Conservation (phyloP, 768 basidiomycete genomes). For the Cytidiella melzeri region DNA sequence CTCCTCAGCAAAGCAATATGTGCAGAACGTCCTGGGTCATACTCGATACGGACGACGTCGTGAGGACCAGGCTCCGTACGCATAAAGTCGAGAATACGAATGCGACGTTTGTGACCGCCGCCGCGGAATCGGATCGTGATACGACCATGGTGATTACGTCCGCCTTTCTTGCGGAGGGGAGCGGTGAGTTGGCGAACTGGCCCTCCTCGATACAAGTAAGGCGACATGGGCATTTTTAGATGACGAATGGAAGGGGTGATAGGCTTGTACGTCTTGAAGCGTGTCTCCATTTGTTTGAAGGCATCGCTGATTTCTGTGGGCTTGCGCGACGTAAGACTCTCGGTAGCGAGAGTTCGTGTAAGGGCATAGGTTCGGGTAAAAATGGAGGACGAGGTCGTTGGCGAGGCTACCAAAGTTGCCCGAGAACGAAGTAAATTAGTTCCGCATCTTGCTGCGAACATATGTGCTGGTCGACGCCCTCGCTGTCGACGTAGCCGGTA, state of each 20-base stretch:
- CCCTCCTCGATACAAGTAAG: constrained; percentile 80
- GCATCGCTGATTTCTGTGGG: constrained; percentile 33
- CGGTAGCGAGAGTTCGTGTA: constrained; percentile 33
- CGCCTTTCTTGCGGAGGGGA: constrained; percentile 78
- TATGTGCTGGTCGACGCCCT: constrained; percentile 16
- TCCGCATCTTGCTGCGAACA: constrained; percentile 42
- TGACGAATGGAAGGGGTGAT: constrained; percentile 84
- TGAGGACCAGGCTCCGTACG: constrained; percentile 74
- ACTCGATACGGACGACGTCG: constrained; percentile 92
- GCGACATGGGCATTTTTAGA: constrained; percentile 72
- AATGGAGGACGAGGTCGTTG: constrained; percentile 17
- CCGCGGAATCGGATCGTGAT: constrained; percentile 88
- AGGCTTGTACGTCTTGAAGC: constrained; percentile 90
- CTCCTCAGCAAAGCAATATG: constrained; percentile 88
- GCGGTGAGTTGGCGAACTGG: constrained; percentile 80
- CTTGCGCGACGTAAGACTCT: constrained; percentile 23
- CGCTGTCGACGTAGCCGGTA: not conserved
- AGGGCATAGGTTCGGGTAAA: constrained; percentile 15
- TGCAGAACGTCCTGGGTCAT: constrained; percentile 89
- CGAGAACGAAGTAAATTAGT: constrained; percentile 35
- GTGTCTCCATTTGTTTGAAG: constrained; percentile 44
- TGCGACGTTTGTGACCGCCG: constrained; percentile 84
- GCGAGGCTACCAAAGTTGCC: constrained; percentile 21
- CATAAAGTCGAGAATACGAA: constrained; percentile 82
- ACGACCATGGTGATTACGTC: constrained; percentile 74